Base-by-base conservation (phyloP, 768 basidiomycete species). In the Boletus sp. region DNA sequence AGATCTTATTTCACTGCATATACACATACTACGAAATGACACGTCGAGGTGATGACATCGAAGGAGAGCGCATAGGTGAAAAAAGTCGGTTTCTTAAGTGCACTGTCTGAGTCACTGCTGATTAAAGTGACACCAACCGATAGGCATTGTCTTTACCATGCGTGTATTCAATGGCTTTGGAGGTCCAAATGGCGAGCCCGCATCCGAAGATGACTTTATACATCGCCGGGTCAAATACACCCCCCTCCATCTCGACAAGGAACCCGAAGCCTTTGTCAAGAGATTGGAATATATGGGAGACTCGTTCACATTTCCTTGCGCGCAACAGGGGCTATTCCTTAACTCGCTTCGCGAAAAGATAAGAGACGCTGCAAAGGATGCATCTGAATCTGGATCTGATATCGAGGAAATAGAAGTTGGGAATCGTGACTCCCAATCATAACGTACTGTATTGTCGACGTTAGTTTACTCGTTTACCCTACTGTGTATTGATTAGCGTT, bases 1-100 rank as follows among this genome's bases (percentile, higher is more conserved):
- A 90, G 17, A 84, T 91, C 54, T 79, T 83, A 74, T 71, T 76
- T 14, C 79, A 86, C 58, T 95, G 92, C 68, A 71, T 90, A 32
- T 92, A 85, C 67, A 85, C 87, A 3, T 78, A 78, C 65, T 71
- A 69, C 49, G 66, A 67, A 56, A 68, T 61, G 73, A 55, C 58
- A 10, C 64, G 64, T 46, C 67, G 68, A 68, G 57, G 67, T 65
- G 69, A 61, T 8, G 63, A 69, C 44, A 49, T 62, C 11, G 65
- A 71, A 53, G 77, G 66, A 75, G 78, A 69, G 39, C 68, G 70
- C 24, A 52, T 56, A 55, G 57, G 56, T 18, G 72, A 81, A 67
- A 72, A 71, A 63, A 59, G 72, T 71, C 50, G 44, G 67, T 54
- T 57, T 41, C 35, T 37, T 10, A 7, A 29, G 17, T 39, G 12